Evolutionary conservation across 495 filamentous ascomycete genomes (phyloP), one percentile per base, ranked within the genome.

Genomic region (Aspergillus taichungensis): DNA sequence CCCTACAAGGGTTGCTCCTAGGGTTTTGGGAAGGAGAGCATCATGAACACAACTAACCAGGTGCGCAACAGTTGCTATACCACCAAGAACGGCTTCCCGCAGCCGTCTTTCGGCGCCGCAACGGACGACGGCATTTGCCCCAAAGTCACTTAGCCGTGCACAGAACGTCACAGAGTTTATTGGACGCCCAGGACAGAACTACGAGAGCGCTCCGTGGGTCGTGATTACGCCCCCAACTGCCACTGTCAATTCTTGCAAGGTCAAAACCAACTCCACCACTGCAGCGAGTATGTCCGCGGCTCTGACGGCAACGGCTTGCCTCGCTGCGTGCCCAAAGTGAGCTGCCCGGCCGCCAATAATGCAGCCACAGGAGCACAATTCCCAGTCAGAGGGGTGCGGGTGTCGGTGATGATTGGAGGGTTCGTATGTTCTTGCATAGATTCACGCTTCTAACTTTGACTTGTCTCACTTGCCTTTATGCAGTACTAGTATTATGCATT

Each of bases 91-190:
- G 48, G 42, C 40, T 54, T 46, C 3, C 51, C 40, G 46, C 30
- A 46, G 46, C 33, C 46, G 8, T 58, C 62, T 41, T 48, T 66
- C 24, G 54, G 57, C 34, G 52, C 63, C 31, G 58, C 53, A 14
- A 62, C 61, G 30, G 54, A 53, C 41, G 52, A 52, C 13, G 50
- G 47, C n/a, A 51, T 48, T 29, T 53, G 54, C 53, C 49, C 34
- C 48, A 44, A 44, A 37, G 12, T 37, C 42, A 35, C 44, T 45
- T 32, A 51, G 57, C 24, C 39, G 50, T 42, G 42, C 45, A 34
- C 54, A 56, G 50, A 55, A 62, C 43, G 48, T 63, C 12, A 55
- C 56, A 5, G 54, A 55, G 34, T 33, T 46, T 13, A 58, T 37
- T 5, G 57, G 39, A 10, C 39, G 13, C 39, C 52, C 34, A 6